phyloP scores from a whole-genome alignment of 139 green algal genomes.

The Chlamydomonas eustigma region DNA sequence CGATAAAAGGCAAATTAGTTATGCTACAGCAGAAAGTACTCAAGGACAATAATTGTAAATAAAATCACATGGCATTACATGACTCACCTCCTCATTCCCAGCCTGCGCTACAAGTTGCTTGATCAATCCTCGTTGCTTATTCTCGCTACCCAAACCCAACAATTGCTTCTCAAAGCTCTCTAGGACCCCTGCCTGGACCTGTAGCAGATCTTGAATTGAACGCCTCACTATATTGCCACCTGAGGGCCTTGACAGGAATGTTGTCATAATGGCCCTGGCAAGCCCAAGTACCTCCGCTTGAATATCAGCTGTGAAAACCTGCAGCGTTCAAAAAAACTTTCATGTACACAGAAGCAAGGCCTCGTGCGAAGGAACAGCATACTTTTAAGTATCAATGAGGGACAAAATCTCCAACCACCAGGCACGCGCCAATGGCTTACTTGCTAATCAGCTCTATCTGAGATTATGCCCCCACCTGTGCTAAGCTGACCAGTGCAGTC shows the following conservation, averaged over 20 bases:
- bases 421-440: too few relatives aligned
- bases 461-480: slow-evolving; percentile 21
- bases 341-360: too few relatives aligned
- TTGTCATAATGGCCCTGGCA: slow-evolving; percentile 47
- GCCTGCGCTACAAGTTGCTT: slow-evolving; percentile 60
- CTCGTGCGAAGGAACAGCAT: too few relatives aligned
- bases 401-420: too few relatives aligned
- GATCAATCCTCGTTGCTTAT: slow-evolving; percentile 63
- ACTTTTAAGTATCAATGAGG: too few relatives aligned
- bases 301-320: slow-evolving; percentile 28
- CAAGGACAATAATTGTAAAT: too few relatives aligned
- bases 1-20: too few relatives aligned
- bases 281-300: slow-evolving; percentile 62
- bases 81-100: slow-evolving; percentile 34
- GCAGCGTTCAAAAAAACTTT: too few relatives aligned
- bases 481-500: slow-evolving; percentile 20
- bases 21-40: too few relatives aligned
- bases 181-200: slow-evolving; percentile 9
- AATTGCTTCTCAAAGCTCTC: slow-evolving; percentile 33
- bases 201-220: slow-evolving; percentile 12
- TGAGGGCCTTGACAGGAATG: background rate
- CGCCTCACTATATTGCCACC: background rate
- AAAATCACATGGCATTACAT: too few relatives aligned
- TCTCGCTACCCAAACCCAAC: slow-evolving; percentile 46
- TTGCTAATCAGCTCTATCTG: too few relatives aligned